These are phyloP conservation scores for Fusarium sublunatum DNA, from an alignment of 2,329 filamentous ascomycete genomes.

Conservation along the genomic window DNA sequence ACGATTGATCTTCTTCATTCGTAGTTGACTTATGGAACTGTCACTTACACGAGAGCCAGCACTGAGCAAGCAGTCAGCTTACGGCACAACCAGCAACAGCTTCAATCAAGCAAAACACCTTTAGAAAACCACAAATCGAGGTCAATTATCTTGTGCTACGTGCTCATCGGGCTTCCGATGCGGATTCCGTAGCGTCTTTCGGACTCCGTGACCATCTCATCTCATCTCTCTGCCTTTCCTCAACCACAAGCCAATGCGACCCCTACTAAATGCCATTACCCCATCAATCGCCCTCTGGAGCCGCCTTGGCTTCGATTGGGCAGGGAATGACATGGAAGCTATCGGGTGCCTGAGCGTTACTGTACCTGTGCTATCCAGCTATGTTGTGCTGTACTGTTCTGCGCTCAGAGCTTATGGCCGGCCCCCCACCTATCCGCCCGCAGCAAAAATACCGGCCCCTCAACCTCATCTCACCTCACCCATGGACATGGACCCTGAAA, in stretches of 20 bases:
- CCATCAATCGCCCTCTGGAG: slow-evolving; percentile 23
- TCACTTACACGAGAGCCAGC: slow-evolving; percentile 10
- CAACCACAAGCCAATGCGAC: slow-evolving; percentile 20
- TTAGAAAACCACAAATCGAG: slow-evolving; percentile 1
- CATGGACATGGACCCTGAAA: slow-evolving; percentile 36
- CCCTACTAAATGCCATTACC: slow-evolving; percentile 20
- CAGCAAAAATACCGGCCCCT: slow-evolving; percentile 29
- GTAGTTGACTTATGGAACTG: not conserved
- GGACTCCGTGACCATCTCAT: slow-evolving; percentile 29
- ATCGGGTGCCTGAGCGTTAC: slow-evolving; percentile 14
- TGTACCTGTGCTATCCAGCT: not conserved
- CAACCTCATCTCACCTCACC: slow-evolving; percentile 26
- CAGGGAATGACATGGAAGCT: slow-evolving; percentile 27
- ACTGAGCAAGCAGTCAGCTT: slow-evolving; percentile 6
- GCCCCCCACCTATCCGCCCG: slow-evolving; percentile 28
- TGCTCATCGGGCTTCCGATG: slow-evolving; percentile 34
- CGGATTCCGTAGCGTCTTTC: slow-evolving; percentile 30
- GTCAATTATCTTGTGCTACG: not conserved
- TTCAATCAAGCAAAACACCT: not conserved
- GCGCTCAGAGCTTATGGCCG: not conserved
- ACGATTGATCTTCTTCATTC: not conserved
- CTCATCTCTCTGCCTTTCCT: slow-evolving; percentile 11
- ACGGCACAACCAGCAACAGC: not conserved
- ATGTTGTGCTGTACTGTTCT: not conserved
- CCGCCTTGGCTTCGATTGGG: slow-evolving; percentile 10